These are phyloP conservation scores for Pyropia haitanensis DNA, from an alignment of 23 red algal species.

Conservation along the genomic window DNA sequence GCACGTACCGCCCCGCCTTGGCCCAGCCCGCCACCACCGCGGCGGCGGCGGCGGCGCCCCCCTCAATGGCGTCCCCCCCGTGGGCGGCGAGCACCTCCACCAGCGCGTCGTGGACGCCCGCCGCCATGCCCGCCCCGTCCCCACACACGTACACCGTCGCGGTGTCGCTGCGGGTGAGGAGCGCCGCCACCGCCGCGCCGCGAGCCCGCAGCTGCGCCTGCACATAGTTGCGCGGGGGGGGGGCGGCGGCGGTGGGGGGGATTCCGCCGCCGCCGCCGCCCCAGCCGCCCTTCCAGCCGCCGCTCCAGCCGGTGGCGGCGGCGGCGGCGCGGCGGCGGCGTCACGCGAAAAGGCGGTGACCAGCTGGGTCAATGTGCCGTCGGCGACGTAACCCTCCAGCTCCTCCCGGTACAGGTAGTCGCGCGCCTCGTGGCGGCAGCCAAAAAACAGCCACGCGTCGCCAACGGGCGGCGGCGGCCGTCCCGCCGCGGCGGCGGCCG, in stretches of 20 bases:
- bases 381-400: not conserved
- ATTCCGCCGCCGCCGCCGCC: slow-evolving; percentile 21
- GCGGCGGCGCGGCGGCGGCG: not conserved
- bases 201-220: too few relatives aligned
- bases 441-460: slow-evolving; percentile 33
- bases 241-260: too few relatives aligned
- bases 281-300: slow-evolving; percentile 24
- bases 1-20: slow-evolving; percentile 2
- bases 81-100: slow-evolving; percentile 6
- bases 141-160: slow-evolving; percentile 43
- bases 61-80: too few relatives aligned
- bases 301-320: slow-evolving; percentile 60
- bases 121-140: slow-evolving; percentile 36
- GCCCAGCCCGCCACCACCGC: not conserved
- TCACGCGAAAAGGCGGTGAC: slow-evolving; percentile 45
- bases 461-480: too few relatives aligned
- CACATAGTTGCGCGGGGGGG: too few relatives aligned
- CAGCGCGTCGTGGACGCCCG: slow-evolving; percentile 32
- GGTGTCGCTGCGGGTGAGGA: too few relatives aligned
- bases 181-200: too few relatives aligned
- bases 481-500: not conserved
- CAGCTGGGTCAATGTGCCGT: slow-evolving; percentile 12
- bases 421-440: slow-evolving; percentile 24
- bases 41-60: too few relatives aligned
- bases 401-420: slow-evolving; percentile 46